Evolutionary conservation across 1,139 yeast species (phyloP).

Genomic region (Meyerozyma sp.): DNA sequence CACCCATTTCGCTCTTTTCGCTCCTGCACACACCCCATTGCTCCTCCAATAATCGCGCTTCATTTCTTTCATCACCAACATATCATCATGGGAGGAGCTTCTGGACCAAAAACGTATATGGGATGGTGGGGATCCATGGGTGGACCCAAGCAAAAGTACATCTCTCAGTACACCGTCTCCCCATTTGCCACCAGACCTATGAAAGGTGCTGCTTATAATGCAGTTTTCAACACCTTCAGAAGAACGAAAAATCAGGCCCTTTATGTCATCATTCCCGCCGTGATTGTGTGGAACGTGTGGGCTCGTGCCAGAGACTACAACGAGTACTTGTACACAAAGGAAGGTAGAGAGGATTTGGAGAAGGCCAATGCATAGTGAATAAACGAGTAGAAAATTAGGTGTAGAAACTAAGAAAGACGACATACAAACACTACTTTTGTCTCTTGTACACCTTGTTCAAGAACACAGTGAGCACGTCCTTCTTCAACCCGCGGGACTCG

Average conservation of each 20-base stretch:
- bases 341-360: constrained; percentile 90
- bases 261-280: constrained; percentile 72
- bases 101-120: constrained; percentile 75
- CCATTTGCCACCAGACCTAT: constrained; percentile 93
- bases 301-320: constrained; percentile 84
- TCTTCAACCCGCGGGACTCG: constrained; percentile 89
- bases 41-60: constrained; percentile 1
- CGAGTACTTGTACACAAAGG: constrained; percentile 94
- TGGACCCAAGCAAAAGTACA: constrained; percentile 82
- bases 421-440: constrained; percentile 50
- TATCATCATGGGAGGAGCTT: constrained; percentile 60
- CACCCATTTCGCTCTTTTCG: background rate
- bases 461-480: constrained; percentile 76
- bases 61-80: background rate
- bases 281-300: constrained; percentile 84
- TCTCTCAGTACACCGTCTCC: constrained; percentile 82
- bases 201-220: constrained; percentile 79
- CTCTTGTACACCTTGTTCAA: constrained; percentile 92
- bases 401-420: background rate
- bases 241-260: constrained; percentile 85
- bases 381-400: constrained; percentile 1
- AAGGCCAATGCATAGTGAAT: constrained; percentile 52
- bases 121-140: constrained; percentile 98
- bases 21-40: background rate
- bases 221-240: constrained; percentile 91